Base-by-base conservation (phyloP, 805 yeast species). In the Starmerella floris region DNA sequence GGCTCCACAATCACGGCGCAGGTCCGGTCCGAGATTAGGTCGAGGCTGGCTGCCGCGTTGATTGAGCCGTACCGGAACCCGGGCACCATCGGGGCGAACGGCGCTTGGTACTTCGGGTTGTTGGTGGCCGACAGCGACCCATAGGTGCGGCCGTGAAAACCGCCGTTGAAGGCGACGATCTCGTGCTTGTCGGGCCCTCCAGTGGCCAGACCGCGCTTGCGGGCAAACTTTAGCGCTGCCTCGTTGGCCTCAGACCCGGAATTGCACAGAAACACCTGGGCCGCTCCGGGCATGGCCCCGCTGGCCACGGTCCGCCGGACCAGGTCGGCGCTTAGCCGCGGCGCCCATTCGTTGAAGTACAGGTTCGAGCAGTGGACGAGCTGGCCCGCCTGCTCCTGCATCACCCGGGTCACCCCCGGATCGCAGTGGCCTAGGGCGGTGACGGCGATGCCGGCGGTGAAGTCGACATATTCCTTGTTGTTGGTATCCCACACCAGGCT, bases 1-100 rank as follows among this genome's bases (percentile, higher is more conserved):
- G 98, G 98, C 64, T 91, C 98, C 30, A 91, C 77, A 43, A 91
- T 91, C 25, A 91, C 91, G 41, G 87, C 98, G 53, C 94, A 83
- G 1, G 87, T 79, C 50, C 75, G 74, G 3, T 73, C 76, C 48
- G 69, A 66, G 36, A 81, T 72, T 26, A 74, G 60, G 50, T 74
- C 69, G 10, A 84, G 78, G 20, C 79, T 69, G 37, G 65, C 70
- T 31, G 78, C 65, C 53, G 77, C 76, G 48, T 70, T 72, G 42
- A 80, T 68, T 44, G 67, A 66, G 19, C 88, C 93, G 30, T 74
- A 74, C 46, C 69, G 66, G 41, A 85, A 81, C 10, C 95, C 94
- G 10, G 95, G 95, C n/a, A 91, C 71, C 66, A 91, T 67, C 8
- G 96, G 95, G 2, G 79, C 72, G 58, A 85, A 91, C 11, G 97